Evolutionary conservation across 192 early-diverging fungal species (phyloP), one percentile per base, ranked within the genome.

Genomic region (Radiomyces spectabilis): DNA sequence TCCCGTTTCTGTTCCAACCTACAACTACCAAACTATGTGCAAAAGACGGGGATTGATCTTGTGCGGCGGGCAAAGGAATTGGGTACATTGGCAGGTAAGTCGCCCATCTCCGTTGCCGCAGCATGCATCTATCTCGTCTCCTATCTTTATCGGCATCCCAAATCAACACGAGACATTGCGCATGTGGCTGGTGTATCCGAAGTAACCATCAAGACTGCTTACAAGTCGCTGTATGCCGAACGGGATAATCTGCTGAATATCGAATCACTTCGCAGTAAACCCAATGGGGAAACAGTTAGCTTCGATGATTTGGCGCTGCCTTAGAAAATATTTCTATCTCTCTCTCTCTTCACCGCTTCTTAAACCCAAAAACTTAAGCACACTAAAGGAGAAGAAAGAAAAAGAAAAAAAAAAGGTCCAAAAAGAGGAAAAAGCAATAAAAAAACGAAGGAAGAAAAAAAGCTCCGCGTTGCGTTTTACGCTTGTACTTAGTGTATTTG

Each of bases 121-220:
- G 92, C 90, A 2, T 88, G 89, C 37, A 85, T 99, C 25, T 99
- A 91, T 48, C 80, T 96, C 77, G 87, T 81, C 4, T 83, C 82
- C 30, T 81, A 82, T 41, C 55, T 99, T 25, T 85, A 83, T 32
- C 68, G 72, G 13, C 73, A 83, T 44, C 79, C 80, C 3, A 79
- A 88, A 27, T 65, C 77, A 2, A 86, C 91, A 4, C 74, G 71
- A 25, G 86, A 91, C 12, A 88, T 98, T 52, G 87, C 91, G 24
- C 62, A 83, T 24, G 84, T 92, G 0, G 86, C 89, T 13, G 91
- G 92, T 47, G 92, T 93, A 41, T 94, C 93, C 16, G 95, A 98
- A 61, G 84, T 87, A 10, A 98, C 95, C 0, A 85, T 98, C 51
- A 91, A 91, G 65, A 91, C 82, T 69, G 82, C 89, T 3, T 92